These are phyloP conservation scores for Nicotiana paniculata DNA, from an alignment of 257 asterid genomes.

Conservation along the genomic window DNA sequence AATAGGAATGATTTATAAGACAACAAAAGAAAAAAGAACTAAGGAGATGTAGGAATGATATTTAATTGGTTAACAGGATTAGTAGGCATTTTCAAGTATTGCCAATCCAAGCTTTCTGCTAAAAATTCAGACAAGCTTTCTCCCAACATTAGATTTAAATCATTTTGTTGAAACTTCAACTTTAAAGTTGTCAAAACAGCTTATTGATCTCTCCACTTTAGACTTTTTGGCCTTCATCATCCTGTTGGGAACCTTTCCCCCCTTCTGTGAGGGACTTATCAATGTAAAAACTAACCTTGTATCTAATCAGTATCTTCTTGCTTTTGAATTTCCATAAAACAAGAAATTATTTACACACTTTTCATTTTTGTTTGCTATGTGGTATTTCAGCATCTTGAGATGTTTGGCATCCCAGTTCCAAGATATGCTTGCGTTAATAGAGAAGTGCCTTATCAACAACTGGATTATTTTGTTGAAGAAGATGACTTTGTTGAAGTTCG, in stretches of 20 bases:
- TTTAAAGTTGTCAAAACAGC: neutral
- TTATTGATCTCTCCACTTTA: neutral
- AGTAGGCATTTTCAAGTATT: neutral
- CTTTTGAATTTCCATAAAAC: neutral
- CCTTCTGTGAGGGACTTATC: neutral
- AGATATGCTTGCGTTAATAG: conserved; percentile 84
- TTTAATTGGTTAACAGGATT: neutral
- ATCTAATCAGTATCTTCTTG: neutral
- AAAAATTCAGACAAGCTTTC: neutral
- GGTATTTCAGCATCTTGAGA: conserved; percentile 65
- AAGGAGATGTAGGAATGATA: neutral
- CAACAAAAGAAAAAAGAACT: neutral
- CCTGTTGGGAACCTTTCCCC: neutral
- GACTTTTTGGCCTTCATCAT: neutral
- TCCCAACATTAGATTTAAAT: neutral
- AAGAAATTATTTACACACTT: neutral
- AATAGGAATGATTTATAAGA: neutral
- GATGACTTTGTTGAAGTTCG: conserved; percentile 94
- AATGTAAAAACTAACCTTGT: neutral
- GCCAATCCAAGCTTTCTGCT: neutral
- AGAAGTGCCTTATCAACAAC: conserved; percentile 73
- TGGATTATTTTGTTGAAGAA: conserved; percentile 88
- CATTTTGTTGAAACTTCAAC: neutral
- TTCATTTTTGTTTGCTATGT: neutral
- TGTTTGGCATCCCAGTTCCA: conserved; percentile 85